phyloP scores from a whole-genome alignment of 129 eudicot genomes.

The Arctium minus region DNA sequence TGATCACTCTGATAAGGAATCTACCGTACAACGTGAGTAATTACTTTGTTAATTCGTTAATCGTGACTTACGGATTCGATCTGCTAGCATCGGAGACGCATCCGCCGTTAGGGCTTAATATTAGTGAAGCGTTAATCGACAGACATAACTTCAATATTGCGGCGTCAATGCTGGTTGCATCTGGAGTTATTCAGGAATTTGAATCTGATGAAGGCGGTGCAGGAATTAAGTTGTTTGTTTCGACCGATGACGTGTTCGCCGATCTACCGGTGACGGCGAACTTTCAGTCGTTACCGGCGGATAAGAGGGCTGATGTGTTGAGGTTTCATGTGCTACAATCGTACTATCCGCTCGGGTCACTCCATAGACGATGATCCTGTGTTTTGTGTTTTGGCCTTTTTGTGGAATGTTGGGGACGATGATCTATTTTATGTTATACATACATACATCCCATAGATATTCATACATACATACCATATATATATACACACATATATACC shows the following conservation, averaged over 20 bases:
- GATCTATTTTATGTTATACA: too few relatives aligned
- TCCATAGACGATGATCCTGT: constrained; percentile 19
- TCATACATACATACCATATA: too few relatives aligned
- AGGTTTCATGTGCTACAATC: constrained; percentile 77
- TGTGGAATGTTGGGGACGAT: too few relatives aligned
- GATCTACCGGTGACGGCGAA: constrained; percentile 50
- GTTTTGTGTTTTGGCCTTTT: too few relatives aligned
- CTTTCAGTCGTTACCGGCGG: constrained; percentile 72
- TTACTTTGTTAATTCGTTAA: constrained; percentile 41
- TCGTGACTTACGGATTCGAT: constrained; percentile 51
- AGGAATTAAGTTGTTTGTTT: constrained; percentile 74
- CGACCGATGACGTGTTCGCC: constrained; percentile 75
- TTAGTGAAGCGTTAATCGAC: constrained; percentile 54
- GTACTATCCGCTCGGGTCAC: constrained; percentile 82
- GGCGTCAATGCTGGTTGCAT: constrained; percentile 67
- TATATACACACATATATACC: too few relatives aligned
- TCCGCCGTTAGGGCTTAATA: constrained; percentile 70
- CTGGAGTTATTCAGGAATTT: constrained; percentile 71
- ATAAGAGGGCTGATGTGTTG: constrained; percentile 56
- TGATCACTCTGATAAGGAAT: constrained; percentile 31
- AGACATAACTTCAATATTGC: constrained; percentile 85
- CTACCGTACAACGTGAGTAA: constrained; percentile 52
- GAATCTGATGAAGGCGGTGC: constrained; percentile 79
- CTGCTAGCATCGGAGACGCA: constrained; percentile 72
- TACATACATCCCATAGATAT: too few relatives aligned